Evolutionary conservation across 164 flowering plant genomes (phyloP).

Genomic region (Warburgia ugandensis): DNA sequence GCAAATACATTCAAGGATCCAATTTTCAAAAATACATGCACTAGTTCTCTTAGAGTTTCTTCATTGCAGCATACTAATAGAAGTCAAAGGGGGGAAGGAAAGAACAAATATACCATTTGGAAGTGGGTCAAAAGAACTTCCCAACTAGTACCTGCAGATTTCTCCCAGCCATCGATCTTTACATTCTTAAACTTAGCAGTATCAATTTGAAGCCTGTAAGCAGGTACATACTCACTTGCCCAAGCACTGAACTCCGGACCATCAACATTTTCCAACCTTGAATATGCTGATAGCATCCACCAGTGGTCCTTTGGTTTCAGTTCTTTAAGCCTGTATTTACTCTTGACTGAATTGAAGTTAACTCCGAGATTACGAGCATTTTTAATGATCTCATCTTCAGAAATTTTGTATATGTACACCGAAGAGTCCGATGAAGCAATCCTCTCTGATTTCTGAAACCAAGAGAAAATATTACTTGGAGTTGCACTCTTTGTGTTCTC

Average conservation of each 20-base stretch:
- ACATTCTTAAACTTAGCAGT: constrained; percentile 26
- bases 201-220: constrained; percentile 61
- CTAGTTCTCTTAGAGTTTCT: too few relatives aligned
- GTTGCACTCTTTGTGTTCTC: constrained; percentile 20
- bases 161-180: constrained; percentile 68
- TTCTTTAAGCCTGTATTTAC: constrained; percentile 14
- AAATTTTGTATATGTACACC: constrained; percentile 34
- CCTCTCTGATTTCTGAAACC: constrained; percentile 45
- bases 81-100: too few relatives aligned
- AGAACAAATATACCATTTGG: constrained; percentile 76
- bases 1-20: too few relatives aligned
- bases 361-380: constrained; percentile 49
- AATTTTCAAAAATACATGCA: too few relatives aligned
- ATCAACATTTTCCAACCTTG: constrained; percentile 66
- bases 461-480: constrained; percentile 27
- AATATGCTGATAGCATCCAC: constrained; percentile 40
- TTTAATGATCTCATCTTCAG: constrained; percentile 55
- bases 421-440: constrained; percentile 57
- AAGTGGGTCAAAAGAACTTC: constrained; percentile 87
- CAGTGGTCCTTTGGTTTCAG: constrained; percentile 24
- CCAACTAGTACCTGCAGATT: constrained; percentile 50
- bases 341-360: constrained; percentile 30
- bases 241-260: constrained; percentile 67
- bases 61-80: too few relatives aligned
- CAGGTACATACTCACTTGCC: constrained; percentile 66